A percentile compares a stretch with the other conserved stretches of the same genome.
Conservation (phyloP, 441 rosid genomes). For the Geranium incanum region DNA sequence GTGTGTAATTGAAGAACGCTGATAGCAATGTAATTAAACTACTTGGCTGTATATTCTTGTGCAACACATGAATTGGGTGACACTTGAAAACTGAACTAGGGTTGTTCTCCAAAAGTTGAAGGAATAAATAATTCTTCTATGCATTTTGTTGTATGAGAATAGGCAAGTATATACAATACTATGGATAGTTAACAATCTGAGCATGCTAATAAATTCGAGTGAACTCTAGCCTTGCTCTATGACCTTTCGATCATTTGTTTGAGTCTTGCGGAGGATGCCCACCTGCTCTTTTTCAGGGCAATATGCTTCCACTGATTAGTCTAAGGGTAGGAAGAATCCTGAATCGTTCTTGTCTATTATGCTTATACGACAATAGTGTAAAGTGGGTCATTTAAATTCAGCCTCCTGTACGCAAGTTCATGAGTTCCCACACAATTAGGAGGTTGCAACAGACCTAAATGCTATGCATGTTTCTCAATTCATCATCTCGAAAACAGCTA, state of each 20-base stretch:
- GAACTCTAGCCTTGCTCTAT: neutral
- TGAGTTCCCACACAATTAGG: neutral
- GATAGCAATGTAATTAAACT: neutral
- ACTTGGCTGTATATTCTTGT: neutral
- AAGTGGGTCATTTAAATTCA: neutral
- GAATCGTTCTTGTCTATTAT: neutral
- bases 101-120: neutral
- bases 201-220: neutral
- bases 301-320: neutral
- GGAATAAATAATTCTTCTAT: neutral
- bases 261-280: neutral
- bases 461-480: neutral
- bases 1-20: slow-evolving; percentile 2
- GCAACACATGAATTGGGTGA: neutral
- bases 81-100: neutral
- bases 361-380: neutral
- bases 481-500: neutral
- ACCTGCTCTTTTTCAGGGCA: neutral
- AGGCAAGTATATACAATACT: neutral
- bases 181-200: neutral
- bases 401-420: neutral
- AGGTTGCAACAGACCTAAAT: neutral
- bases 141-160: neutral
- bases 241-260: neutral
- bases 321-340: neutral